Conservation (phyloP, 1,284 basidiomycete species). For the Boletus smithii region DNA sequence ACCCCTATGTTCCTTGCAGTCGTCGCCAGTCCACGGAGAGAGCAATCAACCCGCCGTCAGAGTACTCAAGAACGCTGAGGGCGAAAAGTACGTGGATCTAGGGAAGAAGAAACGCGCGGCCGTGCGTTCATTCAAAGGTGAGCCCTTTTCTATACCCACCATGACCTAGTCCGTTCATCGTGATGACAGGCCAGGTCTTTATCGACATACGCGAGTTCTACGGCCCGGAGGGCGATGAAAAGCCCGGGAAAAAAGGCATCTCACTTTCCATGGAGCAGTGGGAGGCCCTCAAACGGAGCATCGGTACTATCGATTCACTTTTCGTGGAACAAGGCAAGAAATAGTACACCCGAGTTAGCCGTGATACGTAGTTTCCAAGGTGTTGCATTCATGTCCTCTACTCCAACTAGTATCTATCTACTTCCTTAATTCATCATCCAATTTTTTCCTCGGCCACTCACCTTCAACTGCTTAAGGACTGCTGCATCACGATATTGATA, state of each 20-base stretch:
- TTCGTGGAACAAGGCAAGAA: constrained; percentile 44
- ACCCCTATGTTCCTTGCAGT: constrained; percentile 24
- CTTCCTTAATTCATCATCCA: constrained; percentile 1
- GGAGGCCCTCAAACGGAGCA: constrained; percentile 50
- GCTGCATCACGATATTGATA: constrained; percentile 37
- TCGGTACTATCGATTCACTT: constrained; percentile 49
- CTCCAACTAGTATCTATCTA: constrained; percentile 5
- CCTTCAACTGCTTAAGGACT: neutral
- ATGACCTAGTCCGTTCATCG: neutral
- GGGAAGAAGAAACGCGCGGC: constrained; percentile 71
- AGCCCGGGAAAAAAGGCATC: constrained; percentile 83
- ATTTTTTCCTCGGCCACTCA: neutral
- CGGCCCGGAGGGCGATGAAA: constrained; percentile 53
- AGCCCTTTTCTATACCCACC: neutral
- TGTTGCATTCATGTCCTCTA: neutral
- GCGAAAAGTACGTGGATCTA: constrained; percentile 62
- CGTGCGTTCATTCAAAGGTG: constrained; percentile 69
- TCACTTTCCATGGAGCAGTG: constrained; percentile 72
- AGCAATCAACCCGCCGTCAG: constrained; percentile 4
- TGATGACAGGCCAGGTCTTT: constrained; percentile 42
- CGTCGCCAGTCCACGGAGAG: constrained; percentile 6
- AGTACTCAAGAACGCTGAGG: constrained; percentile 39
- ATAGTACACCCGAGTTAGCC: neutral
- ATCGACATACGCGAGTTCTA: constrained; percentile 81
- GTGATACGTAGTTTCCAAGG: neutral